Evolutionary conservation across 345 rosid genomes (phyloP), one percentile per base, ranked within the genome.

Genomic region (Dovyalis caffra): DNA sequence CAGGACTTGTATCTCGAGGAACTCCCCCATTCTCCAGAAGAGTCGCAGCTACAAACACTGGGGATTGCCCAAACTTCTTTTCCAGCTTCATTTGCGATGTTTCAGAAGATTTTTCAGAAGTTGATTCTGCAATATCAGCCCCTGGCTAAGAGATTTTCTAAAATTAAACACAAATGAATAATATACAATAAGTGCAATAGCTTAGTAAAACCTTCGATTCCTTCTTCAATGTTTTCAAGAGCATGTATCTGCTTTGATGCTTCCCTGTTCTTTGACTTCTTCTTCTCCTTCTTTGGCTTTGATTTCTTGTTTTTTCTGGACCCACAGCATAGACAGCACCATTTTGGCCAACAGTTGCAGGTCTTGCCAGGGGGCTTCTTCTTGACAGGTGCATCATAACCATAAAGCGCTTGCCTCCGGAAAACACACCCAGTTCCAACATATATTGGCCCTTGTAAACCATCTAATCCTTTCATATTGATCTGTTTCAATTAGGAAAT

Each of bases 401-500:
- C 99, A 62, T 95, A 95, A 34, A 95, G 92, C 31, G 99, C 97
- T 77, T 86, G 89, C 89, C 99, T 92, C 79, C 97, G 84, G 86
- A 95, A 95, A 67, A 94, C 97, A 78, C 98, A 94, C 58, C 98
- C 98, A 32, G 99, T 95, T 71, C 99, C 98, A 0, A 92, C 99
- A 63, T 95, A 95, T 61, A 92, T 92, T 10, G 99, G 99, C 68
- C 99, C 99, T 90, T 95, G 99, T 71, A 92, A 78, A 53, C 99
- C 99, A 78, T 95, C 99, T n/a, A 92, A 83, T 65, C 99, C 99
- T 86, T 95, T 95, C 99, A 95, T 91, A 80, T 95, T 95, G 79
- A 95, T 91, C 99, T 95, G 93, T 78, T 79, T 34, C 49, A 69
- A 40, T 37, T 20, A 14, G 1, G 25, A 75, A 66, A 74, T 75